phyloP scores from a whole-genome alignment of 768 basidiomycete genomes.

The Daedaleopsis sinensis region DNA sequence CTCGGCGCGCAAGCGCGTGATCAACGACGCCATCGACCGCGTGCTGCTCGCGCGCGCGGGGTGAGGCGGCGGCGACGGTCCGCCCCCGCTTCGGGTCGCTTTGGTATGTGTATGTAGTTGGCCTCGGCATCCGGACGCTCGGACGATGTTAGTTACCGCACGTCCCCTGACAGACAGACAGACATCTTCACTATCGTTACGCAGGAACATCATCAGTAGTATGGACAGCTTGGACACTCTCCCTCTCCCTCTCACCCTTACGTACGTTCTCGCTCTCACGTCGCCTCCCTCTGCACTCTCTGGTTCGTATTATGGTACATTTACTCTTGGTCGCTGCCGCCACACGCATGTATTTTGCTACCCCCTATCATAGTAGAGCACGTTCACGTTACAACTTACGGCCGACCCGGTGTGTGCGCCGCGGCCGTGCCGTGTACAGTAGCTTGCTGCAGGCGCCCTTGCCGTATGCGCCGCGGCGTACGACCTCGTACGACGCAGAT shows the following conservation, averaged over 20 bases:
- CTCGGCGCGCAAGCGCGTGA: conserved; percentile 65
- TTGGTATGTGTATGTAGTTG: neutral
- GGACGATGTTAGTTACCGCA: conserved; percentile 6
- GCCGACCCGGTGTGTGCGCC: too few relatives aligned
- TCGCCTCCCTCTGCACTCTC: conserved; percentile 16
- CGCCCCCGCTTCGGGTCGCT: neutral
- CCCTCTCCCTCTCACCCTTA: neutral
- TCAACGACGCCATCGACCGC: conserved; percentile 80
- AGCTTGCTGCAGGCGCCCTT: too few relatives aligned
- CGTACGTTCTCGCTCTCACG: neutral
- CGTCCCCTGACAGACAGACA: conserved; percentile 14
- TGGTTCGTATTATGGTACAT: conserved; percentile 19
- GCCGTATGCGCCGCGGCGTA: too few relatives aligned
- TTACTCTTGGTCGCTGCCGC: neutral
- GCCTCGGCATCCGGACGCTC: conserved; percentile 4
- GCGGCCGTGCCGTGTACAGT: too few relatives aligned
- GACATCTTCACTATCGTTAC: conserved; percentile 7
- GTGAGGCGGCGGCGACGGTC: conserved; percentile 2
- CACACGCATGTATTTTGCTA: conserved; percentile 19
- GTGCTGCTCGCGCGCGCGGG: conserved; percentile 57
- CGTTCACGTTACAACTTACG: conserved; percentile 6
- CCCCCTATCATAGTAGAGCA: conserved; percentile 21
- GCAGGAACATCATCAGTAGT: conserved; percentile 11
- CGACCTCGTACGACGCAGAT: too few relatives aligned
- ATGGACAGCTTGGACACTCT: conserved; percentile 21